Conservation (phyloP, 768 basidiomycete genomes). For the Auriscalpium orientale region DNA sequence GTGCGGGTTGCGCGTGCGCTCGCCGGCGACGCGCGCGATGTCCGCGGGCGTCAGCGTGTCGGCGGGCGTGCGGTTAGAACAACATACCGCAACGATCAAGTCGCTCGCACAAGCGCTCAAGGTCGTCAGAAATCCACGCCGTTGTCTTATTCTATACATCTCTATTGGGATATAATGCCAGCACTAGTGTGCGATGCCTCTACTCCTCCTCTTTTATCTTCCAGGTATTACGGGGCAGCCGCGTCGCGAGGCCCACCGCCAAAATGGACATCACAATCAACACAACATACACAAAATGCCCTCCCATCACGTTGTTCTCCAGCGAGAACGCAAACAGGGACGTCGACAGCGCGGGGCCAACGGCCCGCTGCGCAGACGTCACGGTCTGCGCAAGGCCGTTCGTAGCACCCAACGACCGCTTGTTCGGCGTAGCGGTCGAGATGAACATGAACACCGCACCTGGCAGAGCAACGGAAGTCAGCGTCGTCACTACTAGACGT, state of each 20-base stretch:
- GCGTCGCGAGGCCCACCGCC: constrained; percentile 12
- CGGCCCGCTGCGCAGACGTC: constrained; percentile 37
- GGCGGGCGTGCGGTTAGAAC: too few species aligned
- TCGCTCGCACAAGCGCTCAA: too few species aligned
- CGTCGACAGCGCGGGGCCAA: constrained; percentile 47
- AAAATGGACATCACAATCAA: constrained; percentile 12
- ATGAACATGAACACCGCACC: constrained; percentile 27
- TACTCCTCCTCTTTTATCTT: constrained; percentile 3
- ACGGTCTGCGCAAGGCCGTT: constrained; percentile 52
- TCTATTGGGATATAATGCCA: constrained; percentile 1
- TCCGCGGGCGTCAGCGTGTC: too few species aligned
- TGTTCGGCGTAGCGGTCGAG: constrained; percentile 22
- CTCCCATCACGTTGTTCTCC: constrained; percentile 36
- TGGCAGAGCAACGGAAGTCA: constrained; percentile 1
- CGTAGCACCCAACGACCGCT: constrained; percentile 37
- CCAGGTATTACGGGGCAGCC: constrained; percentile 18
- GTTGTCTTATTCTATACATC: not conserved
- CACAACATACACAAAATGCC: constrained; percentile 32
- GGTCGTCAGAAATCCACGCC: too few species aligned
- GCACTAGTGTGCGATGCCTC: constrained; percentile 2
- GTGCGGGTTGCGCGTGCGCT: too few species aligned
- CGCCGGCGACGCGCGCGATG: too few species aligned
- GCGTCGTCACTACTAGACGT: not conserved
- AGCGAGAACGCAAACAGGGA: constrained; percentile 50
- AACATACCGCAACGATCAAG: too few species aligned